Evolutionary conservation across 2,329 filamentous ascomycete species (phyloP).

Genomic region (Grosmannia huntii): DNA sequence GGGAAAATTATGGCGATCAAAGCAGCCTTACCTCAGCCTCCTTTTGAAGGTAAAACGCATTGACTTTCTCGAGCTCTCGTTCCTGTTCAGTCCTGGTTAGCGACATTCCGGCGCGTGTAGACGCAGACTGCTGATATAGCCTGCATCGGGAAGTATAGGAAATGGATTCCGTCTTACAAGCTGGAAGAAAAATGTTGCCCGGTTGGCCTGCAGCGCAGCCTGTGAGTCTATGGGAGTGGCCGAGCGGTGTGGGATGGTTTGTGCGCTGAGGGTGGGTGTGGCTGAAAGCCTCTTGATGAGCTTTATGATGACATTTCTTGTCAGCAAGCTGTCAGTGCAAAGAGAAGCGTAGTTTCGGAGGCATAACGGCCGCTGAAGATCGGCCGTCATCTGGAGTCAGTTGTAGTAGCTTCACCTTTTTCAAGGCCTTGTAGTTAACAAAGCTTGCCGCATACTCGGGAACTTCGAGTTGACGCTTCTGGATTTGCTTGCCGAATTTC

Average conservation of each 20-base stretch:
- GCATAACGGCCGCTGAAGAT: neutral
- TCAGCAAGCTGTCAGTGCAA: conserved; percentile 15
- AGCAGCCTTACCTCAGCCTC: conserved; percentile 69
- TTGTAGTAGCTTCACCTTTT: conserved; percentile 53
- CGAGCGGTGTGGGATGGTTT: conserved; percentile 47
- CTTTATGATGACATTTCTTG: conserved; percentile 32
- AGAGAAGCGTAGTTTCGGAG: neutral
- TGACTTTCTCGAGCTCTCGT: conserved; percentile 96
- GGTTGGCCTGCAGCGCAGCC: conserved; percentile 85
- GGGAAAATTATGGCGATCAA: neutral
- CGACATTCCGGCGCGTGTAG: conserved; percentile 4
- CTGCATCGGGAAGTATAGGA: neutral
- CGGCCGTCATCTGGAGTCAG: neutral
- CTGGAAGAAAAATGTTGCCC: conserved; percentile 97
- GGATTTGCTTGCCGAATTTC: conserved; percentile 99
- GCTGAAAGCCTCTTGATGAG: conserved; percentile 97
- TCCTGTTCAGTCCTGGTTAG: conserved; percentile 51
- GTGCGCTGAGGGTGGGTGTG: conserved; percentile 70
- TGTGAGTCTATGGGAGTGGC: conserved; percentile 57
- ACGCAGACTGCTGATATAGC: no score
- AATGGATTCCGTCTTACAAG: conserved; percentile 49
- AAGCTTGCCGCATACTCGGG: conserved; percentile 99
- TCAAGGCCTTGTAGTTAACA: conserved; percentile 97
- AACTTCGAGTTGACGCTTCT: conserved; percentile 96
- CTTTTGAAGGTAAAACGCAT: conserved; percentile 94